Percentiles rank a stretch among this genome's conserved stretches.
Conservation (phyloP, 2,329 filamentous ascomycete genomes). For the Thelonectria blattea region DNA sequence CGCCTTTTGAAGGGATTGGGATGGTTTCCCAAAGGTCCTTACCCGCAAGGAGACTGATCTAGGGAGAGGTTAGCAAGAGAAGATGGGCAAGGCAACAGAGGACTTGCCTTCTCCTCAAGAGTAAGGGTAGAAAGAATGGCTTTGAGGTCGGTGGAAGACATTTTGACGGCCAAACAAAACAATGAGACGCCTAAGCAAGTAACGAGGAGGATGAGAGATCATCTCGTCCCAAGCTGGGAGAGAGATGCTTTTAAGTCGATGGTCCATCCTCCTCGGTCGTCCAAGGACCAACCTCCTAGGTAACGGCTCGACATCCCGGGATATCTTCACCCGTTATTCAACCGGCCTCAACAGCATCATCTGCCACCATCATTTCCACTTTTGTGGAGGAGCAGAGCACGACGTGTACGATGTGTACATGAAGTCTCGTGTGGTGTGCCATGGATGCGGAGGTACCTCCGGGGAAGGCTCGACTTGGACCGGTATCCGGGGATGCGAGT, state of each 20-base stretch:
- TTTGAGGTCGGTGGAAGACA: constrained; percentile 36
- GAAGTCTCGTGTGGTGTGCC: constrained; percentile 4
- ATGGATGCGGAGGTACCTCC: constrained; percentile 13
- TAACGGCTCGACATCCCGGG: constrained; percentile 3
- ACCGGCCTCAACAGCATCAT: constrained; percentile 13
- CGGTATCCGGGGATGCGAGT: constrained; percentile 1
- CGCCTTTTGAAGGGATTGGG: constrained; percentile 33
- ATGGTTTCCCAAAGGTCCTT: constrained; percentile 38
- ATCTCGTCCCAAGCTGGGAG: constrained; percentile 23
- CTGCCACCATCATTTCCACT: constrained; percentile 15
- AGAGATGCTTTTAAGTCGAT: constrained; percentile 28
- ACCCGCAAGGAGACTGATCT: constrained; percentile 37
- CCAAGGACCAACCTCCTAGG: constrained; percentile 1
- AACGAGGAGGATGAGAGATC: constrained; percentile 11
- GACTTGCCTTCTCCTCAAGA: constrained; percentile 41
- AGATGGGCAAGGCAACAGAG: neutral
- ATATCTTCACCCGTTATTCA: constrained; percentile 16
- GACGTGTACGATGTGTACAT: constrained; percentile 2
- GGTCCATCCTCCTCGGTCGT: neutral
- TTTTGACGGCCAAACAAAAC: constrained; percentile 23
- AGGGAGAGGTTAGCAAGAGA: constrained; percentile 4
- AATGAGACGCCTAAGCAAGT: constrained; percentile 15
- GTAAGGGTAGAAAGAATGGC: constrained; percentile 39
- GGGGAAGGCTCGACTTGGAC: constrained; percentile 17
- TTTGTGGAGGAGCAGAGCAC: constrained; percentile 10